Base-by-base conservation (phyloP, 2,329 filamentous ascomycete genomes). In the Colletotrichum higginsianum region DNA sequence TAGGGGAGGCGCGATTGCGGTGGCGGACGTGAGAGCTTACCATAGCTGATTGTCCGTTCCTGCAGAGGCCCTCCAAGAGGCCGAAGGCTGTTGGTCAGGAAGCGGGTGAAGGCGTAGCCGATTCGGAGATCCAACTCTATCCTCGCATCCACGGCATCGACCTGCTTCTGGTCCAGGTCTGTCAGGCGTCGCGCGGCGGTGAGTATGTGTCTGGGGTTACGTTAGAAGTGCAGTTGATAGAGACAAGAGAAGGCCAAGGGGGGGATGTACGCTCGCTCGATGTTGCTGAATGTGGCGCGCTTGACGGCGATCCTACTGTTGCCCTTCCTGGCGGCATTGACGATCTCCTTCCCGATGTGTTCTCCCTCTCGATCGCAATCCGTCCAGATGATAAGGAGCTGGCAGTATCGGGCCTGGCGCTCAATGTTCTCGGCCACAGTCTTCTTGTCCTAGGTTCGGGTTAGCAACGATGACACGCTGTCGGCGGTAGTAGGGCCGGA, bases 281-380 rank as follows among this genome's bases (percentile, higher is more conserved):
- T 96, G 79, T 99, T 99, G 85, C 94, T 98, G 83, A 99, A 99
- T 72, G 87, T 92, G 16, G 96, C 96, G 76, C 96, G 89, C 78
- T 94, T 96, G 68, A 98, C 89, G 73, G 94, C 87, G 52, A 99
- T 91, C 1, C 85, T 85, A 12, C 87, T 82, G 74, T 98, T 98
- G 12, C 89, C 92, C 77, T 91, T 90, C 57, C 87, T 85, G 6
- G 96, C 96, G 70, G 96, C 92, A 63, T 93, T 89, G 55, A 94
- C 91, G 72, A 99, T 96, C 80, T 99, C 96, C 49, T 93, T 88
- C 8, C 96, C 96, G 75, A 99, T 99, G 79, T 98, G 93, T 81
- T 99, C 96, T 46, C 96, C 96, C 86, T 99, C 96, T 66, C 95
- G 91, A 86, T 99, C 96, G 82, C 96, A 98, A 87, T 99, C 96